phyloP scores from a whole-genome alignment of 768 basidiomycete genomes.

The Phylloporus sp. region DNA sequence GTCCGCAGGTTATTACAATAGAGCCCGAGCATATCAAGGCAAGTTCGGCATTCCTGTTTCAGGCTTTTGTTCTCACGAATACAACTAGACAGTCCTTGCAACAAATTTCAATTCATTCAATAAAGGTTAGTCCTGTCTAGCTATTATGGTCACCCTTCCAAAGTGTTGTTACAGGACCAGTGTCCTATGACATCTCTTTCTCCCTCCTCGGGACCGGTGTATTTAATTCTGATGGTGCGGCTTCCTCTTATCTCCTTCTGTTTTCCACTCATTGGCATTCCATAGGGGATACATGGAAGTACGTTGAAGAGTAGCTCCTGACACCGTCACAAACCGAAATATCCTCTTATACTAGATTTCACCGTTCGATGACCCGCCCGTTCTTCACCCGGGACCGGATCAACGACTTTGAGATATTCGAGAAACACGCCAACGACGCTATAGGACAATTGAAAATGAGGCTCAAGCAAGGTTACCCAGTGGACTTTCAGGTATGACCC shows the following conservation, averaged over 20 bases:
- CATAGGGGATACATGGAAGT: slow-evolving; percentile 59
- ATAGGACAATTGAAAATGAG: slow-evolving; percentile 42
- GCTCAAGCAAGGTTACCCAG: slow-evolving; percentile 42
- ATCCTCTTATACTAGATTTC: slow-evolving; percentile 39
- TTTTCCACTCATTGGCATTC: background rate
- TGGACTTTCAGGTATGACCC: slow-evolving; percentile 51
- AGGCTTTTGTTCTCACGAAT: background rate
- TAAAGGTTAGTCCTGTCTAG: background rate
- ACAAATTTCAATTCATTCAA: background rate
- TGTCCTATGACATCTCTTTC: slow-evolving; percentile 7
- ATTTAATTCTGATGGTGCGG: slow-evolving; percentile 53
- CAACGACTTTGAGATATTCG: slow-evolving; percentile 53
- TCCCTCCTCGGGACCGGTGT: slow-evolving; percentile 54
- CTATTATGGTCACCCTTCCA: background rate
- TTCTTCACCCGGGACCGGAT: slow-evolving; percentile 56
- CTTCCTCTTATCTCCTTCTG: background rate
- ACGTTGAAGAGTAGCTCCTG: background rate
- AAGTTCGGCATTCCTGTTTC: background rate
- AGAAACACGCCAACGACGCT: slow-evolving; percentile 45
- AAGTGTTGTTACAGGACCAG: background rate
- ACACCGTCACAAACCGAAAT: background rate
- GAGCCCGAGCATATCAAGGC: background rate
- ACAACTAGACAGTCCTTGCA: background rate
- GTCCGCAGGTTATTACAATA: slow-evolving; percentile 39
- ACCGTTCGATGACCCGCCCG: slow-evolving; percentile 56